Evolutionary conservation across 345 rosid species (phyloP).

Genomic region (Capsella bursapastoris): DNA sequence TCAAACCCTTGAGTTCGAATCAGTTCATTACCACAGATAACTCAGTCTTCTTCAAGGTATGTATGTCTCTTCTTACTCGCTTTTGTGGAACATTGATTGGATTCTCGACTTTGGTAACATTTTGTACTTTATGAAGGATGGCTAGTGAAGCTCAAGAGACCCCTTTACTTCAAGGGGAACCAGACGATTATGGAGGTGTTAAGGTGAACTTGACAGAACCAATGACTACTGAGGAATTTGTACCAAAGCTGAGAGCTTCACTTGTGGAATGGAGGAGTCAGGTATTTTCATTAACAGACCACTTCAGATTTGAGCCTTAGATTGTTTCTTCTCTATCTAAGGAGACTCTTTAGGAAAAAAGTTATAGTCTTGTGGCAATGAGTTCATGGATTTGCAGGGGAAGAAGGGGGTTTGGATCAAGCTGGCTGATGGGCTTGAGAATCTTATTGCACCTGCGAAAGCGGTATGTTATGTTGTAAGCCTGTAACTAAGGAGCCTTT

Average conservation of each 20-base stretch:
- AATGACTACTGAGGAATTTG: not conserved
- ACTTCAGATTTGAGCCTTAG: not conserved
- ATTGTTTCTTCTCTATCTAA: no score
- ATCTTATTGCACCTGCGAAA: constrained; percentile 50
- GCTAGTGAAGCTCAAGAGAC: not conserved
- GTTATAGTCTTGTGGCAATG: not conserved
- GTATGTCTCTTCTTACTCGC: not conserved
- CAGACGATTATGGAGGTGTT: constrained; percentile 13
- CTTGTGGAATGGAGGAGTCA: not conserved
- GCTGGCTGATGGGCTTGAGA: constrained; percentile 49
- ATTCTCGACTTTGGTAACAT: no score
- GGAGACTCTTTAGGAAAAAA: no score
- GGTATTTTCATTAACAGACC: not conserved
- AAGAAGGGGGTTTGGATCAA: constrained; percentile 73
- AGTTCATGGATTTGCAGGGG: constrained; percentile 50
- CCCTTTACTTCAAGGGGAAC: not conserved
- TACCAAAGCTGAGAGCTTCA: not conserved
- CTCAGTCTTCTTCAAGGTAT: not conserved
- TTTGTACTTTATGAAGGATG: not conserved
- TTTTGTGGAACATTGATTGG: not conserved
- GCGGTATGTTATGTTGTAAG: not conserved
- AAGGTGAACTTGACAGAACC: not conserved
- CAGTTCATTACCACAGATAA: not conserved
- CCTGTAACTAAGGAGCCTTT: no score
- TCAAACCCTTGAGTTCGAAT: constrained; percentile 1